A percentile compares a stretch with the other conserved stretches of the same genome.
phyloP scores from a whole-genome alignment of 345 rosid genomes.

The Eucalyptus erythrocorys region DNA sequence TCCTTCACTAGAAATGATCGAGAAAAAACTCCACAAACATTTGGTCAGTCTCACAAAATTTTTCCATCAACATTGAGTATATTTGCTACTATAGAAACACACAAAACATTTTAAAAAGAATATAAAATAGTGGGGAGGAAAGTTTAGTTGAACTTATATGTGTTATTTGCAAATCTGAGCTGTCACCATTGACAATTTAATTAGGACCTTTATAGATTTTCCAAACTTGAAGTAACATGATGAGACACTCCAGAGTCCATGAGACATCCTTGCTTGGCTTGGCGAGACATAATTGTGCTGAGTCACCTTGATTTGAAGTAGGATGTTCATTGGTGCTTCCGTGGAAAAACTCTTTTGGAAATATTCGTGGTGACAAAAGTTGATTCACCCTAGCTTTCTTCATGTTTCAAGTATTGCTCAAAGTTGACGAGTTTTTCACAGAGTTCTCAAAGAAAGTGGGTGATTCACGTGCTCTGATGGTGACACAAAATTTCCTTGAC shows the following conservation, averaged over 20 bases:
- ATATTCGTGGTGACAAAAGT: not conserved
- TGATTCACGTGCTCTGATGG: not conserved
- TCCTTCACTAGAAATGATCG: not conserved
- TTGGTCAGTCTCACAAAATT: not conserved
- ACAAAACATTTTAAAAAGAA: not conserved
- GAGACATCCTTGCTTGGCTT: not conserved
- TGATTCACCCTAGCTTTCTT: not conserved
- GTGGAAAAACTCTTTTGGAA: not conserved
- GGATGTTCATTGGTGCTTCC: not conserved
- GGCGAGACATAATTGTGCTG: not conserved
- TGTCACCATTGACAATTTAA: not conserved
- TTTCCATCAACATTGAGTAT: not conserved
- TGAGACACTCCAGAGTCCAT: not conserved
- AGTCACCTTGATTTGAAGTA: not conserved
- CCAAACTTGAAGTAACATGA: not conserved
- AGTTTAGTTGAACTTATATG: not conserved
- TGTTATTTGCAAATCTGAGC: not conserved
- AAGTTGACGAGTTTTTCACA: not conserved
- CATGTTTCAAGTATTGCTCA: not conserved
- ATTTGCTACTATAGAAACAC: not conserved
- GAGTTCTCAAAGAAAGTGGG: not conserved
- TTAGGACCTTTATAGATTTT: not conserved
- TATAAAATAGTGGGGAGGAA: not conserved
- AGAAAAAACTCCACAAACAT: not conserved
- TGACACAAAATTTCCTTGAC: not conserved